phyloP scores from a whole-genome alignment of 176 grass and related monocot species.

The Phragmites australis region DNA sequence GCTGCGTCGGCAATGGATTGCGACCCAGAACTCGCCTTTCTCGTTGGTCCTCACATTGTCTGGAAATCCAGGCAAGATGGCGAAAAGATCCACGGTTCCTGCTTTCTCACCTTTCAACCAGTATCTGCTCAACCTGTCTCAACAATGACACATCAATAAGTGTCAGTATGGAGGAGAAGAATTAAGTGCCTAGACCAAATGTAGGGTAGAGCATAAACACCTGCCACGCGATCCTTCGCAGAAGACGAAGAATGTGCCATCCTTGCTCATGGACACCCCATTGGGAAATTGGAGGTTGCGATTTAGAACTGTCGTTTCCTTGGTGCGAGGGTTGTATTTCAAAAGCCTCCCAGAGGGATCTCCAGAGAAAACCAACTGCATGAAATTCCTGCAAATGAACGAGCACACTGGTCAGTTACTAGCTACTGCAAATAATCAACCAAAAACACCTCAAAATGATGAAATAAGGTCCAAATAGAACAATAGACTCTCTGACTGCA shows the following conservation, averaged over 20 bases:
- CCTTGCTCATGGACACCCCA: slow-evolving; percentile 86
- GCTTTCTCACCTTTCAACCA: slow-evolving; percentile 94
- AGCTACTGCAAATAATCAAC: no score
- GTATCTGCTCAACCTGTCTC: slow-evolving; percentile 72
- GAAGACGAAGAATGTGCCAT: slow-evolving; percentile 87
- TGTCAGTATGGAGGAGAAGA: not conserved
- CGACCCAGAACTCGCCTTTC: slow-evolving; percentile 95
- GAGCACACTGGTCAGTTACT: no score
- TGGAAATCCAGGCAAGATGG: slow-evolving; percentile 85
- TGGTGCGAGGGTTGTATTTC: slow-evolving; percentile 70
- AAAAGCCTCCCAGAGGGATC: slow-evolving; percentile 88
- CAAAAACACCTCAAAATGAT: no score
- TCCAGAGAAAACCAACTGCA: slow-evolving; percentile 77
- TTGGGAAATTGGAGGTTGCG: slow-evolving; percentile 85
- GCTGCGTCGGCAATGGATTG: slow-evolving; percentile 68
- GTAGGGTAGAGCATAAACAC: slow-evolving; percentile 27
- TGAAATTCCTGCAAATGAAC: slow-evolving; percentile 68
- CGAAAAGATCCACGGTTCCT: slow-evolving; percentile 66
- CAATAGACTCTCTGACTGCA: no score
- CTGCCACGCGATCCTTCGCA: slow-evolving; percentile 79
- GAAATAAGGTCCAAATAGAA: no score
- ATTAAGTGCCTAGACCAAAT: slow-evolving; percentile 10
- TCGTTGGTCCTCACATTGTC: slow-evolving; percentile 87
- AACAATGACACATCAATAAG: not conserved
- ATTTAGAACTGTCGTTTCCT: slow-evolving; percentile 77